Conservation (phyloP, 352 stramenopile genomes). For the Thraustochytrium striatum region DNA sequence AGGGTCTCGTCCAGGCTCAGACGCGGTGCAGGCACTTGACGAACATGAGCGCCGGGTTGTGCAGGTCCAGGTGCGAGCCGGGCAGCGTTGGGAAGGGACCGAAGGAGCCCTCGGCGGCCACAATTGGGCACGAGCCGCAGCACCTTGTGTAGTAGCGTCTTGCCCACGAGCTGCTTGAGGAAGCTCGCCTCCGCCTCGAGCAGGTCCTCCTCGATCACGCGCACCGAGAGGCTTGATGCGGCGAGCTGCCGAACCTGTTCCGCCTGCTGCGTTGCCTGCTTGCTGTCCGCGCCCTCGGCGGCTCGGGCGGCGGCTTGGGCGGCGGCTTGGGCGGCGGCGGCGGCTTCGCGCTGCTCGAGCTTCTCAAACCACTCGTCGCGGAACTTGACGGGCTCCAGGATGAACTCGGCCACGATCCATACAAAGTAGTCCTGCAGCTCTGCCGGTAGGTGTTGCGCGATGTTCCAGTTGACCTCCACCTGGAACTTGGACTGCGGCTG, state of each 20-base stretch:
- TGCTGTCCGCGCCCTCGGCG: background rate
- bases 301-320: no score
- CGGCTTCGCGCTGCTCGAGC: background rate
- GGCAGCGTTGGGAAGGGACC: conserved; percentile 68
- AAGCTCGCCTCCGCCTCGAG: conserved; percentile 60
- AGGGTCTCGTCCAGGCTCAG: conserved; percentile 86
- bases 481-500: conserved; percentile 13
- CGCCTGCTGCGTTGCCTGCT: background rate
- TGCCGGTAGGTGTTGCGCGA: conserved; percentile 69
- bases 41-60: conserved; percentile 89
- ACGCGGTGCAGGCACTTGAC: conserved; percentile 90
- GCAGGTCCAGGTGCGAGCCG: conserved; percentile 72
- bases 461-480: conserved; percentile 65
- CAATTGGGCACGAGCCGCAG: conserved; percentile 60
- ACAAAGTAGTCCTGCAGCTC: conserved; percentile 78
- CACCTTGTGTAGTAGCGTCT: conserved; percentile 72
- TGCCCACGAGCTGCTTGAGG: conserved; percentile 65
- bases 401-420: conserved; percentile 76
- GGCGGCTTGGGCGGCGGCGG: background rate
- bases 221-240: conserved; percentile 40
- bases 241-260: background rate
- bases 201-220: conserved; percentile 58
- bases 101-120: background rate
- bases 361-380: conserved; percentile 11
- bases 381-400: conserved; percentile 53